phyloP scores from a whole-genome alignment of 306 rosid species.

The Notholithocarpus densiflorus region DNA sequence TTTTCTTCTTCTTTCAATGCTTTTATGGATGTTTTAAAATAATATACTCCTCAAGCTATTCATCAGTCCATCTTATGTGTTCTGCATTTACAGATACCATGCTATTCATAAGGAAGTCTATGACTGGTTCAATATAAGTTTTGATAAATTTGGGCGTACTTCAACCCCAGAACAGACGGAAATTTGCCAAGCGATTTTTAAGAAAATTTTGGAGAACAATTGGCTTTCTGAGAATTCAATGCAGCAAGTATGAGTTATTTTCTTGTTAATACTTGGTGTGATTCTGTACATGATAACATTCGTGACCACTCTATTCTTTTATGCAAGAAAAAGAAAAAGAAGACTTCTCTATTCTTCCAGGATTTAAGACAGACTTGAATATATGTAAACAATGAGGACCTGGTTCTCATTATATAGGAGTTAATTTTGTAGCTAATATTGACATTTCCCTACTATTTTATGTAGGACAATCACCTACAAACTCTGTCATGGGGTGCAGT shows the following conservation, averaged over 20 bases:
- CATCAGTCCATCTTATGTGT: neutral
- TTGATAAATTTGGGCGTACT: conserved; percentile 95
- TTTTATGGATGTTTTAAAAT: neutral
- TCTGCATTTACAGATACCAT: conserved; percentile 47
- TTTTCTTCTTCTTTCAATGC: neutral
- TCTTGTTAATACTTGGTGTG: neutral
- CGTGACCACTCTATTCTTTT: too few relatives aligned
- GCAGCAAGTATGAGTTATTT: conserved; percentile 67
- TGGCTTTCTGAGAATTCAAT: conserved; percentile 86
- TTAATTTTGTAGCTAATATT: too few relatives aligned
- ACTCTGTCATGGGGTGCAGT: too few relatives aligned
- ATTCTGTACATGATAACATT: neutral
- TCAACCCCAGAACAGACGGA: conserved; percentile 83
- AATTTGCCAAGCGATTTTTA: conserved; percentile 83
- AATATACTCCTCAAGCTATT: neutral
- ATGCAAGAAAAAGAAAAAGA: too few relatives aligned
- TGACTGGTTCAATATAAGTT: conserved; percentile 81
- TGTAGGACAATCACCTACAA: too few relatives aligned
- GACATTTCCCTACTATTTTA: too few relatives aligned
- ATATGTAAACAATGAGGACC: too few relatives aligned
- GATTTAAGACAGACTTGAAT: too few relatives aligned
- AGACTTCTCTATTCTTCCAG: neutral
- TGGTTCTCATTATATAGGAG: too few relatives aligned
- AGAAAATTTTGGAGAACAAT: conserved; percentile 53
- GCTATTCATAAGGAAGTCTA: conserved; percentile 82